Conservation (phyloP, 164 flowering plant species). For the Santalum album region DNA sequence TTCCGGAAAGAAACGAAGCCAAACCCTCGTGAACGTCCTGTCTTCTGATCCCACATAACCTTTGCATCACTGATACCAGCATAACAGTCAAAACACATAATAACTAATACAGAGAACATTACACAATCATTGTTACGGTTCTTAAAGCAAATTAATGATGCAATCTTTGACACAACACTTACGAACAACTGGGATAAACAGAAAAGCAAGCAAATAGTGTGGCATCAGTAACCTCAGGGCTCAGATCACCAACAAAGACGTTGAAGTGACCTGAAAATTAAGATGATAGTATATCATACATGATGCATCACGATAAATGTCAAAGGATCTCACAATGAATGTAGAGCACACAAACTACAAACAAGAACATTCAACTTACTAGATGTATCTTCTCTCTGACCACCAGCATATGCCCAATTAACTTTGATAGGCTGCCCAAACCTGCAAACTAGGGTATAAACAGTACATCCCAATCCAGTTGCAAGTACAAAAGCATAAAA, state of each 20-base stretch:
- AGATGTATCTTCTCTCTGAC: constrained; percentile 97
- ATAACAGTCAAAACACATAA: no score
- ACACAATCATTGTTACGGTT: no score
- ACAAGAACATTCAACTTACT: constrained; percentile 20
- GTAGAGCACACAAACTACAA: not conserved
- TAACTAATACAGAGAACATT: no score
- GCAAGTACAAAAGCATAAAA: not conserved
- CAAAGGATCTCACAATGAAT: no score
- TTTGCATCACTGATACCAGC: constrained; percentile 86
- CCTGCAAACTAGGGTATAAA: constrained; percentile 29
- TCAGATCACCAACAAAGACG: constrained; percentile 95
- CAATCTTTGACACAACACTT: constrained; percentile 21
- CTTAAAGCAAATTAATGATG: not conserved
- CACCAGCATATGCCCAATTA: constrained; percentile 98
- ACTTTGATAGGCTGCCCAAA: constrained; percentile 99
- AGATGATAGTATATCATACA: constrained; percentile 2
- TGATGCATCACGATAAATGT: not conserved
- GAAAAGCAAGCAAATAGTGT: constrained; percentile 87
- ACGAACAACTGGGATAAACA: constrained; percentile 92
- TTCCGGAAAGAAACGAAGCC: constrained; percentile 95
- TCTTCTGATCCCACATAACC: constrained; percentile 95
- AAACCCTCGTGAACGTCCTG: constrained; percentile 98
- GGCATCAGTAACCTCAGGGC: constrained; percentile 98
- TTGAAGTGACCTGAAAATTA: constrained; percentile 72
- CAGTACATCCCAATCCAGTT: not conserved